Evolutionary conservation across 768 basidiomycete genomes (phyloP), one percentile per base, ranked within the genome.

Genomic region (Agaricus subrufescens): DNA sequence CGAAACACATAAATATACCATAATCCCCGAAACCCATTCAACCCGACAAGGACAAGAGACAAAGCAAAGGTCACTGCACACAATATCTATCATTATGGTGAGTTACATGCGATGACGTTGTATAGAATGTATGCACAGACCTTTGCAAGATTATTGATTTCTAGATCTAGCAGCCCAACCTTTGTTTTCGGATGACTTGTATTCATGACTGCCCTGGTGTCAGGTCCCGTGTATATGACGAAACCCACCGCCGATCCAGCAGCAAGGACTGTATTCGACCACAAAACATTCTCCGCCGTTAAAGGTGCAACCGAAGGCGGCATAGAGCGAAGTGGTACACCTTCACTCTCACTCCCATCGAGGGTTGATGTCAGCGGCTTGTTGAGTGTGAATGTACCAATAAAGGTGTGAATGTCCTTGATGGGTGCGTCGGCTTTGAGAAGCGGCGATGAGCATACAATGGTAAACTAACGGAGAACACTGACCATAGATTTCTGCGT

Each of bases 201-300:
- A 62, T 99, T 99, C 93, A 99, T 94, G 25, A 98, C 96, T 1
- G 97, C 97, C 54, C 97, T 78, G 6, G 96, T 98, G 69, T 99
- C 95, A 0, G 86, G 72, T 0, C 97, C 97, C 2, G 97, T 98
- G 67, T 98, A 99, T 3, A 97, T 79, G 23, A 99, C 86, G 54
- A 98, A 86, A 3, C 95, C 94, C 39, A 98, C 82, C 0, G 92
- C 94, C 25, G 87, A 87, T 1, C 96, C 97, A 0, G 97, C 93
- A 19, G 97, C 96, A 30, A 99, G 80, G 3, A 99, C 97, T 0
- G 97, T 98, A 68, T 98, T 98, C 0, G 95, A 82, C 96, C 97
- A 99, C 4, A 99, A 77, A 40, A 96, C 80, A 69, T 98, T 98
- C 69, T 98, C 96, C 0, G 91, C 94, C 0, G 91, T 91, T n/a